Evolutionary conservation across 495 filamentous ascomycete species (phyloP).

Genomic region (Penicillium atrosanguineum): DNA sequence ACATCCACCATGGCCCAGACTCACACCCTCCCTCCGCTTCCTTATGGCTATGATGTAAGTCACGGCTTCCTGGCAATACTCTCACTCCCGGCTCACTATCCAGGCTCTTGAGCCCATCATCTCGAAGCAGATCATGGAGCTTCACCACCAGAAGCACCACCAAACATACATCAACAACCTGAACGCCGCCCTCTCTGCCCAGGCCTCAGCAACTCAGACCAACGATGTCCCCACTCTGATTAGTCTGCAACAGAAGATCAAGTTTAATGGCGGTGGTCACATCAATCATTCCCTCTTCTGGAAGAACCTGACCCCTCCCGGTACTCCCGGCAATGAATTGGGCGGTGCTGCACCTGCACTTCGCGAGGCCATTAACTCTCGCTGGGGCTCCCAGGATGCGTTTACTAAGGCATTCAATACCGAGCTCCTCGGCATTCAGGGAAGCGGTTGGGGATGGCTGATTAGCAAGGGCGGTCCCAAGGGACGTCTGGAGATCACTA

Average conservation of each 20-base stretch:
- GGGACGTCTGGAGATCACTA: conserved; percentile 64
- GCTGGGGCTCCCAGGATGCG: conserved; percentile 66
- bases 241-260: conserved; percentile 76
- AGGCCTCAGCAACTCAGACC: conserved; percentile 41
- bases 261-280: conserved; percentile 94
- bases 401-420: conserved; percentile 68
- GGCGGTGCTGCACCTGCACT: conserved; percentile 50
- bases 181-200: conserved; percentile 52
- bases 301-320: conserved; percentile 77
- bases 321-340: conserved; percentile 62
- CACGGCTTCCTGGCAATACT: background rate
- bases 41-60: conserved; percentile 44
- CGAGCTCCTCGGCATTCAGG: conserved; percentile 81
- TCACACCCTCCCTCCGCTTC: conserved; percentile 40
- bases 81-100: conserved; percentile 1
- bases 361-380: conserved; percentile 60
- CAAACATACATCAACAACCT: conserved; percentile 64
- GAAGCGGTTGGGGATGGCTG: conserved; percentile 92
- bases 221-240: conserved; percentile 61
- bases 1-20: conserved; percentile 11
- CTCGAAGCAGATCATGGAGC: conserved; percentile 94
- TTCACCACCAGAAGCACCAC: conserved; percentile 68
- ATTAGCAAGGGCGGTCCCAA: conserved; percentile 67
- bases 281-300: conserved; percentile 93
- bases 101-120: conserved; percentile 88